Evolutionary conservation across 306 rosid species (phyloP).

Genomic region (Potentilla sterilis): DNA sequence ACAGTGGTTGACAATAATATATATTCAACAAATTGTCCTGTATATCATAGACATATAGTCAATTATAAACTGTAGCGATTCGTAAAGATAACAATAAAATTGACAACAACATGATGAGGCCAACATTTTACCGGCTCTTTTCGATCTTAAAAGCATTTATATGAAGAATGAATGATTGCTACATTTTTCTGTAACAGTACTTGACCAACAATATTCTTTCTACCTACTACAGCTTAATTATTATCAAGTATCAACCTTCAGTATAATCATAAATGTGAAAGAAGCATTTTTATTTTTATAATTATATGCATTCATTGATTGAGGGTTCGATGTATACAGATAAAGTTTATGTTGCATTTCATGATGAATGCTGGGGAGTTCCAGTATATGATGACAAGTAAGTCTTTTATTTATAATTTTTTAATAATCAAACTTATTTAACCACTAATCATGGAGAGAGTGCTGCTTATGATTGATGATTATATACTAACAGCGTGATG

Average conservation of each 20-base stretch:
- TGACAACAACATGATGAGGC: constrained; percentile 4
- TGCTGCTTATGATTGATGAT: neutral
- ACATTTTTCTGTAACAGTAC: neutral
- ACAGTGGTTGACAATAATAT: constrained; percentile 14
- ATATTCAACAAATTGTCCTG: neutral
- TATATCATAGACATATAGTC: neutral
- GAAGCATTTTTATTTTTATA: neutral
- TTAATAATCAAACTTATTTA: neutral
- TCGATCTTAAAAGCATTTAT: neutral
- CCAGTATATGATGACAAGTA: constrained; percentile 92
- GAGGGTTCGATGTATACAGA: constrained; percentile 39
- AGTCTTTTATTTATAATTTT: neutral
- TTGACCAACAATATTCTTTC: neutral
- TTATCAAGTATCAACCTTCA: neutral
- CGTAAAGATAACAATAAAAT: neutral
- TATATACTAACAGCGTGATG: neutral
- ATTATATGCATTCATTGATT: neutral
- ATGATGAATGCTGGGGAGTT: constrained; percentile 97
- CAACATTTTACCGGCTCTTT: neutral
- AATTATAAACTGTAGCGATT: neutral
- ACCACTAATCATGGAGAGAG: neutral
- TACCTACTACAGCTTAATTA: neutral
- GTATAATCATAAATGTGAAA: neutral
- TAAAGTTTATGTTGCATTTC: constrained; percentile 77
- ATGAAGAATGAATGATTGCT: neutral